phyloP scores from a whole-genome alignment of 139 green algal genomes.

The Ostreobium quekettii region DNA sequence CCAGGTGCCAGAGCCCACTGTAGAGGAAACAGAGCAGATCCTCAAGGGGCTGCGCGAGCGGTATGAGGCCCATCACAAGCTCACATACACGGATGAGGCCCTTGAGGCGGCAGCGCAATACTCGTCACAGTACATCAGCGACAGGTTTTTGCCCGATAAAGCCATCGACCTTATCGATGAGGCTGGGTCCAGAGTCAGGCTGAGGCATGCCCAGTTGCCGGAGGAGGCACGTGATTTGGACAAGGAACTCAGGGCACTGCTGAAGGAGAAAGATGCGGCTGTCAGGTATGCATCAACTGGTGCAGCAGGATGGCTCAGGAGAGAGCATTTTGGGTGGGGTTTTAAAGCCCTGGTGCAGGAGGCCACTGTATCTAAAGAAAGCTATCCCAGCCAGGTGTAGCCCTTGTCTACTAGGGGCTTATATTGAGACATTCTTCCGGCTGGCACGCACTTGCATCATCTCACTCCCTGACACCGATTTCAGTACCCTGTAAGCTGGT shows the following conservation, averaged over 20 bases:
- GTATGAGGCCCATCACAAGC: constrained; percentile 98
- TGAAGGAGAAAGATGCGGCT: constrained; percentile 98
- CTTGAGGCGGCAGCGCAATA: constrained; percentile 86
- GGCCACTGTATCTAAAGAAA: too few relatives aligned
- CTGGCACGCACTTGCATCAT: too few relatives aligned
- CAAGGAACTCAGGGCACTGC: constrained; percentile 77
- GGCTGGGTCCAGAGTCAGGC: constrained; percentile 89
- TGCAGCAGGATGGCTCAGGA: too few relatives aligned
- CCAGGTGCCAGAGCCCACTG: constrained; percentile 86
- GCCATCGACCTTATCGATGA: constrained; percentile 99
- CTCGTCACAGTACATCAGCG: constrained; percentile 91
- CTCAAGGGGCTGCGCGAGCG: constrained; percentile 81
- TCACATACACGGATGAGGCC: constrained; percentile 94
- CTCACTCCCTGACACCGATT: too few relatives aligned
- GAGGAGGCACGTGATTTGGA: constrained; percentile 92
- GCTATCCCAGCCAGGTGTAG: too few relatives aligned
- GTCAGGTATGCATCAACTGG: constrained; percentile 43
- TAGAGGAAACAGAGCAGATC: constrained; percentile 98
- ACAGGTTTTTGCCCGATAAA: constrained; percentile 66
- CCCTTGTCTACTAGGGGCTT: too few relatives aligned
- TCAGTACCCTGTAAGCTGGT: too few relatives aligned
- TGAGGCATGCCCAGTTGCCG: constrained; percentile 91
- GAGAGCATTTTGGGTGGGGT: too few relatives aligned
- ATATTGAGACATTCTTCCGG: too few relatives aligned
- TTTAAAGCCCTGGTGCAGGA: too few relatives aligned